These are phyloP conservation scores for Diaporthe sp. DNA, from an alignment of 2,329 filamentous ascomycete species.

Conservation along the genomic window DNA sequence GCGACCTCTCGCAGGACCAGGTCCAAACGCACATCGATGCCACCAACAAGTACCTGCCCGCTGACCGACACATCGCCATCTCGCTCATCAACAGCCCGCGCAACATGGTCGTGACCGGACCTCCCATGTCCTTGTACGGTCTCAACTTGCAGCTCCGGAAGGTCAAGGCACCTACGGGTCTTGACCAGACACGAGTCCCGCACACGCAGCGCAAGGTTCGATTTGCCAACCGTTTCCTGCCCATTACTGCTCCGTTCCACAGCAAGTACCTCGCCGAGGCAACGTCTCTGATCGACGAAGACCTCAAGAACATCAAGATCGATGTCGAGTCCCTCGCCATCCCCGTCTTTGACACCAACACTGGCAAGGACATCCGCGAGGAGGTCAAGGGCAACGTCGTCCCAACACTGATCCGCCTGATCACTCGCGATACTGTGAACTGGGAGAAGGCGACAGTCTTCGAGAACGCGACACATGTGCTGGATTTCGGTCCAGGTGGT, in stretches of 20 bases:
- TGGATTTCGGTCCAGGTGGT: conserved; percentile 97
- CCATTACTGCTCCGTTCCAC: conserved; percentile 98
- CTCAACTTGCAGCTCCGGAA: conserved; percentile 95
- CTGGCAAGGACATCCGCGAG: conserved; percentile 83
- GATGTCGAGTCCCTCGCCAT: conserved; percentile 80
- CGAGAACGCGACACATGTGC: conserved; percentile 88
- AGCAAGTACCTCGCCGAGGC: conserved; percentile 91
- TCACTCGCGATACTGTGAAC: conserved; percentile 92
- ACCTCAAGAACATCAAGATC: conserved; percentile 85
- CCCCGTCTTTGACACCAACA: conserved; percentile 90
- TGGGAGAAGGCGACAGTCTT: conserved; percentile 97
- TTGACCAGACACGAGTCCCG: conserved; percentile 94
- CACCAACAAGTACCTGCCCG: conserved; percentile 94
- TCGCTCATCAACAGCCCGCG: conserved; percentile 97
- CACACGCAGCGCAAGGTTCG: conserved; percentile 96
- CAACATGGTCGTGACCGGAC: conserved; percentile 96
- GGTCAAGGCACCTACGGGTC: conserved; percentile 95
- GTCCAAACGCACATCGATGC: conserved; percentile 97
- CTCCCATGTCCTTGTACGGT: conserved; percentile 95
- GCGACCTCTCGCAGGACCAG: conserved; percentile 86
- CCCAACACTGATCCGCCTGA: conserved; percentile 87
- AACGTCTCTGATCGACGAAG: conserved; percentile 83
- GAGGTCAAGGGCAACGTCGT: conserved; percentile 82
- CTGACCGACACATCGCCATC: conserved; percentile 92
- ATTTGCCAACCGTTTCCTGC: conserved; percentile 96